These are phyloP conservation scores for Cutaneotrichosporon dermatis DNA, from an alignment of 1,284 basidiomycete species.

Conservation along the genomic window DNA sequence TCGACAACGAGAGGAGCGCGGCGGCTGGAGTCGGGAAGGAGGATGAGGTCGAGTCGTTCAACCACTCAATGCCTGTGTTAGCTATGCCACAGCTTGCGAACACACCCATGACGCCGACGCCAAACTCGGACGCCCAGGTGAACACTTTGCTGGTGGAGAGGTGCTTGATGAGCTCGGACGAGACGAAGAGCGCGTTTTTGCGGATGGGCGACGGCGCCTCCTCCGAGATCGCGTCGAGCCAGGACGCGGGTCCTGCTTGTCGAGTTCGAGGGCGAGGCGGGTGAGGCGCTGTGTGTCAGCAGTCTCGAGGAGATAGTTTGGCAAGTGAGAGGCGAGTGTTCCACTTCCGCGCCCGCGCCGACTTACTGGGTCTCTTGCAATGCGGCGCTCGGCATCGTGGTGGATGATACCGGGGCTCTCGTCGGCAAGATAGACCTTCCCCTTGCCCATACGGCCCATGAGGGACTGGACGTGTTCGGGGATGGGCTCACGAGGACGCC, in stretches of 20 bases:
- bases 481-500: slow-evolving; percentile 14
- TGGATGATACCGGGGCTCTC: slow-evolving; percentile 40
- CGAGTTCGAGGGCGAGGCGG: slow-evolving; percentile 33
- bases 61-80: slow-evolving; percentile 44
- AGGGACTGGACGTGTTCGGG: slow-evolving; percentile 40
- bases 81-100: neutral
- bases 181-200: slow-evolving; percentile 33
- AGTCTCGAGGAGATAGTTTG: too few species aligned
- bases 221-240: slow-evolving; percentile 38
- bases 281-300: slow-evolving; percentile 27
- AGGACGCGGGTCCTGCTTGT: slow-evolving; percentile 38
- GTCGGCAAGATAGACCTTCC: slow-evolving; percentile 44
- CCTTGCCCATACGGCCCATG: slow-evolving; percentile 40
- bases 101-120: slow-evolving; percentile 40
- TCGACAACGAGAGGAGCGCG: slow-evolving; percentile 33
- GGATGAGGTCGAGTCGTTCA: slow-evolving; percentile 43
- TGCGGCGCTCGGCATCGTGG: slow-evolving; percentile 29
- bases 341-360: too few species aligned
- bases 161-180: slow-evolving; percentile 41
- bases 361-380: slow-evolving; percentile 37
- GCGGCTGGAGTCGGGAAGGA: slow-evolving; percentile 36
- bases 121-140: slow-evolving; percentile 36
- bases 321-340: too few species aligned
- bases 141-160: slow-evolving; percentile 44
- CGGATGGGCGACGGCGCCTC: slow-evolving; percentile 27